phyloP scores from a whole-genome alignment of 176 grass and related monocot genomes.

The Oryza meridionalis region DNA sequence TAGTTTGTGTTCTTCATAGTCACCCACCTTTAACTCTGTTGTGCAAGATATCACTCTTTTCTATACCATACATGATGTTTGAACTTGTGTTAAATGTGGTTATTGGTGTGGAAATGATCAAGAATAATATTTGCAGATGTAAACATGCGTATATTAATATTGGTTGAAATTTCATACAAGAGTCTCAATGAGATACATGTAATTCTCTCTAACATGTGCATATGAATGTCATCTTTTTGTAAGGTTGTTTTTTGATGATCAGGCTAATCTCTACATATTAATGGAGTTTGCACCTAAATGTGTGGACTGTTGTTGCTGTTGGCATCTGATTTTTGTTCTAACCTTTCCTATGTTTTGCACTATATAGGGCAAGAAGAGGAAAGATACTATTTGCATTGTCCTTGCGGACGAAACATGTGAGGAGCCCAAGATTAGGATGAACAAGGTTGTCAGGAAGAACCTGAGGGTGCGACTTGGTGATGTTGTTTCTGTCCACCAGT shows the following conservation, averaged over 20 bases:
- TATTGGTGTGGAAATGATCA: neutral
- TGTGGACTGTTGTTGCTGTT: neutral
- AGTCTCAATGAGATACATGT: neutral
- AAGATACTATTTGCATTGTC: constrained; percentile 78
- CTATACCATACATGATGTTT: neutral
- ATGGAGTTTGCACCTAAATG: neutral
- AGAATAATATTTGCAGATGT: neutral
- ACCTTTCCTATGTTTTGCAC: neutral
- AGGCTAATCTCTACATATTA: neutral
- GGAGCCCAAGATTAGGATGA: constrained; percentile 83
- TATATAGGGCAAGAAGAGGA: constrained; percentile 79
- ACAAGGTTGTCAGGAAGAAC: constrained; percentile 80
- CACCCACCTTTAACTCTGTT: neutral
- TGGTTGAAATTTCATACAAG: neutral
- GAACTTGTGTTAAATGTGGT: neutral
- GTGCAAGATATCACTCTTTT: neutral
- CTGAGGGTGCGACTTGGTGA: constrained; percentile 73
- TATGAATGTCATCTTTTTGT: neutral
- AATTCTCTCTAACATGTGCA: neutral
- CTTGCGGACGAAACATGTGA: constrained; percentile 80
- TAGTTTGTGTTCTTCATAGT: neutral
- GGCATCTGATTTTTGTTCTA: neutral
- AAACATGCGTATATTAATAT: neutral
- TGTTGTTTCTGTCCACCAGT: constrained; percentile 84
- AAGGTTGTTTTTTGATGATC: neutral